Percentiles rank a stretch among this genome's conserved stretches.
phyloP scores from a whole-genome alignment of 371 early-diverging fungal genomes.

The Paraphysoderma sedebokerense region DNA sequence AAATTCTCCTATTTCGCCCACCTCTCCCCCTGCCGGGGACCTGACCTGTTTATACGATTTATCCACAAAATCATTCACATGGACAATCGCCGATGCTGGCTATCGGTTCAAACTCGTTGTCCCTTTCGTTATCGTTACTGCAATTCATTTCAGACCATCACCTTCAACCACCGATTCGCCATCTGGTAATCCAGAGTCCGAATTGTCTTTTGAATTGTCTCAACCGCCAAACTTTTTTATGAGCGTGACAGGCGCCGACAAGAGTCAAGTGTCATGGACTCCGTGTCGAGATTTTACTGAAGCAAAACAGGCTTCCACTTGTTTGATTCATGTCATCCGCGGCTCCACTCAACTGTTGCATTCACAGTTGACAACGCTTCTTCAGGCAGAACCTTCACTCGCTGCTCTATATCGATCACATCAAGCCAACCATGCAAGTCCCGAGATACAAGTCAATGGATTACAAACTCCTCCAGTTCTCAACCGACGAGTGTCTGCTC shows the following conservation, averaged over 20 bases:
- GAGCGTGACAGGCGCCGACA: constrained; percentile 19
- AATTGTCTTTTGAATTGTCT: constrained; percentile 35
- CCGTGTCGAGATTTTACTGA: constrained; percentile 63
- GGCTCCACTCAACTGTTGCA: neutral
- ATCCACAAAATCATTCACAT: constrained; percentile 34
- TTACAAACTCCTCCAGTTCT: no score
- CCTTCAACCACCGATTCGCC: neutral
- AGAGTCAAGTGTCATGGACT: constrained; percentile 24
- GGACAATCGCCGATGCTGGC: constrained; percentile 46
- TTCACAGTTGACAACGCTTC: neutral
- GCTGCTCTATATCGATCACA: no score
- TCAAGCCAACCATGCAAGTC: no score
- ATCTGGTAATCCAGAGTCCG: constrained; percentile 9
- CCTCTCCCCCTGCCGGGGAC: no score
- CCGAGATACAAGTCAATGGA: no score
- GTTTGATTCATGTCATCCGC: neutral
- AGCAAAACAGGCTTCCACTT: constrained; percentile 31
- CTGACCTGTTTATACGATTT: constrained; percentile 37
- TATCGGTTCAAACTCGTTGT: constrained; percentile 58
- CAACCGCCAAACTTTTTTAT: constrained; percentile 46
- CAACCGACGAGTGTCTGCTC: no score
- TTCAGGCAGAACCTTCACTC: neutral
- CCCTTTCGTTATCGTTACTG: constrained; percentile 30
- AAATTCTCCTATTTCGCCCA: constrained; percentile 16
- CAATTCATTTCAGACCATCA: constrained; percentile 10